Base-by-base conservation (phyloP, 75 land plant genomes). In the Gnetum montanum region DNA sequence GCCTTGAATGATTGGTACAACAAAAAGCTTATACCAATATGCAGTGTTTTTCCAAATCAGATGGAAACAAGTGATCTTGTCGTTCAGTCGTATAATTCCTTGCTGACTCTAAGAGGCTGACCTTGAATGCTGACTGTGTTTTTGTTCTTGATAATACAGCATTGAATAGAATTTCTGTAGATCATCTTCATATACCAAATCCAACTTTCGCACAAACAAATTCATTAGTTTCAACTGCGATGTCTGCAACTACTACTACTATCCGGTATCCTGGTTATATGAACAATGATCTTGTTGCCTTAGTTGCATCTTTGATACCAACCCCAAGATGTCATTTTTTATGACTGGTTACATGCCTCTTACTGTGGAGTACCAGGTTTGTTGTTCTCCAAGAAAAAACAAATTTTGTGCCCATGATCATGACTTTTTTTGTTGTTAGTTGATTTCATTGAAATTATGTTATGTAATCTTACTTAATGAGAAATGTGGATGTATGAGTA, bases 41-140 rank as follows among this genome's bases (percentile, higher is more conserved):
- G 89, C 69, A 88, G 91, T 75, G 99, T 94, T 0, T 94, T 89
- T 51, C 99, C 96, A 31, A 94, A 94, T 51, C 99, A 94, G 60
- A 89, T 85, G 87, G 99, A 94, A 56, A 89, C 96, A 22, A 88
- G 90, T 73, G 99, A 94, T 83, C 93, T 94, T 44, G 99, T 94
- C 33, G 99, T 94, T 31, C 99, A 94, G 63, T 96, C 99, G 8
- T 94, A 94, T 67, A 94, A 94, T 61, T 89, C 91, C 40, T 81
- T 89, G 33, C 60, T 94, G 58, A 94, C 99, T 37, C 71, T 94
- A 94, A 94, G 75, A 70, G 99, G 46, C 70, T 94, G 50, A 89
- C 99, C 8, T 70, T 94, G 28, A 94, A 94, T 76, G 99, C 98
- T 45, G 98, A 94, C 61, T 94, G 98, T 78, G 98, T 94, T 56